A percentile compares a stretch with the other conserved stretches of the same genome.
Conservation (phyloP, 1,284 basidiomycete species). For the Ganoderma resinaceum region DNA sequence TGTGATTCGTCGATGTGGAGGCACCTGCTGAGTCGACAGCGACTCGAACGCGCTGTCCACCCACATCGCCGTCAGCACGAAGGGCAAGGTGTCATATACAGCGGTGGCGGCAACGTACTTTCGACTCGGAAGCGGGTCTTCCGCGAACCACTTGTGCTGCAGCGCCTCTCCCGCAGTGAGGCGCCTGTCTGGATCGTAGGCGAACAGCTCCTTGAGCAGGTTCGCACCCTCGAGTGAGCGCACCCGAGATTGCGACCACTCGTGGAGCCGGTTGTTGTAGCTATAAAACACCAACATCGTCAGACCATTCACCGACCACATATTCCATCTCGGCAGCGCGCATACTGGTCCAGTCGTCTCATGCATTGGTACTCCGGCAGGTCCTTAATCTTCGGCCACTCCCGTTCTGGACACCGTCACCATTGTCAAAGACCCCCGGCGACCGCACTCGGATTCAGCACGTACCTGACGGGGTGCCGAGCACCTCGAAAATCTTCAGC, state of each 20-base stretch:
- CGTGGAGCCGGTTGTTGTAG: slow-evolving; percentile 69
- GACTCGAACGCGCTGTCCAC: slow-evolving; percentile 66
- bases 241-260: slow-evolving; percentile 82
- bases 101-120: slow-evolving; percentile 60
- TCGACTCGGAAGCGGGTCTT: slow-evolving; percentile 76
- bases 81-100: too few relatives aligned
- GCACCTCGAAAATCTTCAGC: slow-evolving; percentile 92
- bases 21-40: slow-evolving; percentile 61
- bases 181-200: slow-evolving; percentile 90
- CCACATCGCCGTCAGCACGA: background rate
- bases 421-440: background rate
- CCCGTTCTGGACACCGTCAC: slow-evolving; percentile 57
- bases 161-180: slow-evolving; percentile 87
- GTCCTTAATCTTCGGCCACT: slow-evolving; percentile 88
- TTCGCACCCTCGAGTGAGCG: slow-evolving; percentile 74
- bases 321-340: slow-evolving; percentile 23
- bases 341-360: slow-evolving; percentile 79
- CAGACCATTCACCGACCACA: slow-evolving; percentile 15
- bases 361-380: slow-evolving; percentile 91
- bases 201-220: slow-evolving; percentile 84
- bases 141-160: slow-evolving; percentile 82
- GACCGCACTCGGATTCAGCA: background rate
- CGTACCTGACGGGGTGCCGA: slow-evolving; percentile 75
- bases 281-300: slow-evolving; percentile 44
- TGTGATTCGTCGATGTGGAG: slow-evolving; percentile 76